phyloP scores from a whole-genome alignment of 305 asterid genomes.

The Andrographis paniculata region DNA sequence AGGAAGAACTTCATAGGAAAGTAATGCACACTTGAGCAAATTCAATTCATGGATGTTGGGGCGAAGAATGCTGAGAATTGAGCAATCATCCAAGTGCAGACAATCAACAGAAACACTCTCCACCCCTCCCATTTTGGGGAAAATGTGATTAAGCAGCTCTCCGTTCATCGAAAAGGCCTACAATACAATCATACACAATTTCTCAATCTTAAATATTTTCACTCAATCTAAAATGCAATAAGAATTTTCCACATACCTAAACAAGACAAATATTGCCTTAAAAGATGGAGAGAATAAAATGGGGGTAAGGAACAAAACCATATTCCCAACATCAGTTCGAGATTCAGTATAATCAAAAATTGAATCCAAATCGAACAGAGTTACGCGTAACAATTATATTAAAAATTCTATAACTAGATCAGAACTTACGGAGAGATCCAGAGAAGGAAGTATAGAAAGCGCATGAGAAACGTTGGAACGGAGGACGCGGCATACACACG shows the following conservation, averaged over 20 bases:
- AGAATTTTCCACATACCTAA: background rate
- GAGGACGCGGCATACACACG: conserved; percentile 45
- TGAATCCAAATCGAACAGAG: conserved; percentile 1
- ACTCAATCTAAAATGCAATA: too few relatives aligned
- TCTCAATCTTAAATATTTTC: too few relatives aligned
- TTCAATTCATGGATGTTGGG: conserved; percentile 43
- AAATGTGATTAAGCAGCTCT: conserved; percentile 33
- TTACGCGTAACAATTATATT: background rate
- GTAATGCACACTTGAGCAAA: conserved; percentile 59
- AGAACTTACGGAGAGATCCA: conserved; percentile 62
- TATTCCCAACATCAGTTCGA: too few relatives aligned
- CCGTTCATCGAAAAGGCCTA: conserved; percentile 53
- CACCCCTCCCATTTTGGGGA: conserved; percentile 27
- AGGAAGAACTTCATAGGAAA: conserved; percentile 33
- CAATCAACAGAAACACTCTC: conserved; percentile 52
- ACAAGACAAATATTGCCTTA: background rate
- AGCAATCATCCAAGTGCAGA: conserved; percentile 38
- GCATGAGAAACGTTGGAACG: conserved; percentile 33
- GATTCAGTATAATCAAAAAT: background rate
- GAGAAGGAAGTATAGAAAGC: conserved; percentile 37
- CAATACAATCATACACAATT: conserved; percentile 15
- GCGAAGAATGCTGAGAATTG: conserved; percentile 35
- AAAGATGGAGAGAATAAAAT: background rate
- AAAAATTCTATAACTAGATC: background rate
- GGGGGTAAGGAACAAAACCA: background rate